Evolutionary conservation across 2,329 filamentous ascomycete species (phyloP).

Genomic region (Cadophora luteo-olivacea): DNA sequence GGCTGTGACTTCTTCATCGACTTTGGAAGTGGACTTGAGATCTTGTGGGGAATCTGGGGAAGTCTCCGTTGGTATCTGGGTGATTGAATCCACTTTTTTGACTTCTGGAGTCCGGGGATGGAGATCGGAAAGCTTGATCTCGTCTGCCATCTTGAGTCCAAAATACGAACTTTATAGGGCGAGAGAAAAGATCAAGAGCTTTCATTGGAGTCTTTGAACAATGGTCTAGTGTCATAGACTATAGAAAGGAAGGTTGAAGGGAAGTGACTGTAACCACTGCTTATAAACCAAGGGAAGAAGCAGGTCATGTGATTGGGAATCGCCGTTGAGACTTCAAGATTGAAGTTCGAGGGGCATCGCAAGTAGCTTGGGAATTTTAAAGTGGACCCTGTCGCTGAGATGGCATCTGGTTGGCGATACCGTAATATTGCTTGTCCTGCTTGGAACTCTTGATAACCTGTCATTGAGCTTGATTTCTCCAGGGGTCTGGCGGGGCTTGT

Average conservation of each 20-base stretch:
- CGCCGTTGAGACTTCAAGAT: background rate
- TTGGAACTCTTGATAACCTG: background rate
- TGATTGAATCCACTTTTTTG: slow-evolving; percentile 1
- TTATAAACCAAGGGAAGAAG: background rate
- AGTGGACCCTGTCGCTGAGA: background rate
- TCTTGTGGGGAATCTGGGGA: background rate
- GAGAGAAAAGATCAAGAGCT: background rate
- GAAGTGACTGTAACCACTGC: background rate
- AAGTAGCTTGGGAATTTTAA: slow-evolving; percentile 15
- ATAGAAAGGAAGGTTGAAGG: too few species aligned
- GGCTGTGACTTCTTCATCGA: background rate
- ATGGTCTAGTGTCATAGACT: too few species aligned
- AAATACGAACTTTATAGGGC: background rate
- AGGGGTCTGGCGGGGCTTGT: background rate
- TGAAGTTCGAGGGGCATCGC: slow-evolving; percentile 2
- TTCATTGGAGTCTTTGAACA: too few species aligned
- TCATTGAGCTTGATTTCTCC: background rate
- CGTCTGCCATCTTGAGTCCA: background rate
- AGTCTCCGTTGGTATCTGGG: background rate
- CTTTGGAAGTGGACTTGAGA: background rate
- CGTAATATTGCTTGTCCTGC: background rate
- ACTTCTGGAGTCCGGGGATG: background rate
- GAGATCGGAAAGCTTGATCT: background rate
- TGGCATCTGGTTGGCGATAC: background rate
- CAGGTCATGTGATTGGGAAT: background rate